Evolutionary conservation across 441 rosid genomes (phyloP).

Genomic region (Gossypium davidsonii): DNA sequence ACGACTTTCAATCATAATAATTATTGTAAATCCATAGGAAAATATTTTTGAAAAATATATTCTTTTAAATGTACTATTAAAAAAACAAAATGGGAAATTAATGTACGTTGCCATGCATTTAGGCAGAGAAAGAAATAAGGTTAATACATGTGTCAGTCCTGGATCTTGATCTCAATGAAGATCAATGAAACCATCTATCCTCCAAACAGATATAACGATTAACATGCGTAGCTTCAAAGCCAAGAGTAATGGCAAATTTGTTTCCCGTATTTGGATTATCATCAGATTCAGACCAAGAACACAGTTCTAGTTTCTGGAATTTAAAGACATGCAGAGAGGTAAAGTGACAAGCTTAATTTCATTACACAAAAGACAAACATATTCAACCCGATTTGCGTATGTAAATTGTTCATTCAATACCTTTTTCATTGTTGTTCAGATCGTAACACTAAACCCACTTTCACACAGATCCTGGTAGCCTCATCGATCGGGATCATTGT

Average conservation of each 20-base stretch:
- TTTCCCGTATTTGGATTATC: slow-evolving; percentile 11
- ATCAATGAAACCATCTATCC: not conserved
- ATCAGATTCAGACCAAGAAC: slow-evolving; percentile 10
- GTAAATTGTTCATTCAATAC: not conserved
- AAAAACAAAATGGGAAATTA: not conserved
- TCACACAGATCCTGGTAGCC: slow-evolving; percentile 53
- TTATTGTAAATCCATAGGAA: not conserved
- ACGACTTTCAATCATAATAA: no score
- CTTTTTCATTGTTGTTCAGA: slow-evolving; percentile 21
- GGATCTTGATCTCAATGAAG: slow-evolving; percentile 8
- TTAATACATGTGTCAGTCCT: not conserved
- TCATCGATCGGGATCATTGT: slow-evolving; percentile 63
- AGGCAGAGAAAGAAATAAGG: not conserved
- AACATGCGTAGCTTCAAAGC: slow-evolving; percentile 18
- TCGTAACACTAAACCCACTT: slow-evolving; percentile 38
- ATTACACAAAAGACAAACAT: not conserved
- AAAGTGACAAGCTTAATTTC: not conserved
- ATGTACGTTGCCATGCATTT: slow-evolving; percentile 1
- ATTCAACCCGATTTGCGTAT: not conserved
- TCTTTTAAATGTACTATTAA: not conserved
- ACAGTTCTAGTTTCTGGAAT: slow-evolving; percentile 5
- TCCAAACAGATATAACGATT: slow-evolving; percentile 22
- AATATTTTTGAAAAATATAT: not conserved
- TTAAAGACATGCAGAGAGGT: slow-evolving; percentile 44
- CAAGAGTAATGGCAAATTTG: slow-evolving; percentile 20